These are phyloP conservation scores for Ceratocystis variospora DNA, from an alignment of 2,329 filamentous ascomycete species.

Conservation along the genomic window DNA sequence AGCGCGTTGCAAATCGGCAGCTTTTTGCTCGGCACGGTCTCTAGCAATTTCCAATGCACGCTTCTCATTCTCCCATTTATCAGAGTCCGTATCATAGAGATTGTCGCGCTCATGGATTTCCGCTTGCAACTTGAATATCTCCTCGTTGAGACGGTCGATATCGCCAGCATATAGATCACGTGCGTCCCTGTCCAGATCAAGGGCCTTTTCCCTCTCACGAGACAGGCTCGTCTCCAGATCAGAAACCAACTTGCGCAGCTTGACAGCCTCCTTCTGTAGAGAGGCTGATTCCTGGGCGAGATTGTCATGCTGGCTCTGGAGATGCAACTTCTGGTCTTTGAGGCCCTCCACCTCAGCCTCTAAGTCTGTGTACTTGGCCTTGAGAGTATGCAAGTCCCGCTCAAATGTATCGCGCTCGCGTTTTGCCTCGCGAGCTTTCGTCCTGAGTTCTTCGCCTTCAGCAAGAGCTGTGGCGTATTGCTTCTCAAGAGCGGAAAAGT, in stretches of 20 bases:
- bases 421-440: conserved; percentile 32
- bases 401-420: conserved; percentile 32
- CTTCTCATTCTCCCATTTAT: conserved; percentile 57
- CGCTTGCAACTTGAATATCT: conserved; percentile 49
- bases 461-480: conserved; percentile 34
- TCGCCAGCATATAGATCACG: conserved; percentile 32
- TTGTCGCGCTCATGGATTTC: conserved; percentile 57
- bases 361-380: conserved; percentile 34
- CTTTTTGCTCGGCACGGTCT: conserved; percentile 53
- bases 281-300: conserved; percentile 50
- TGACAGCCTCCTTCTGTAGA: conserved; percentile 50
- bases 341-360: conserved; percentile 44
- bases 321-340: conserved; percentile 51
- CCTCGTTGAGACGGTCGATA: conserved; percentile 39
- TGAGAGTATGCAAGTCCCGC: conserved; percentile 27
- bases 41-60: conserved; percentile 52
- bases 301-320: conserved; percentile 55
- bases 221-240: conserved; percentile 37
- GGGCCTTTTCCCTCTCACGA: conserved; percentile 42
- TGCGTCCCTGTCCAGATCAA: conserved; percentile 48
- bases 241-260: conserved; percentile 33
- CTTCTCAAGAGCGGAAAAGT: conserved; percentile 39
- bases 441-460: conserved; percentile 34
- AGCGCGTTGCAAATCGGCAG: conserved; percentile 52
- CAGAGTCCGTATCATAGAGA: conserved; percentile 54